Base-by-base conservation (phyloP, 495 filamentous ascomycete species). In the Podospora appendiculata region DNA sequence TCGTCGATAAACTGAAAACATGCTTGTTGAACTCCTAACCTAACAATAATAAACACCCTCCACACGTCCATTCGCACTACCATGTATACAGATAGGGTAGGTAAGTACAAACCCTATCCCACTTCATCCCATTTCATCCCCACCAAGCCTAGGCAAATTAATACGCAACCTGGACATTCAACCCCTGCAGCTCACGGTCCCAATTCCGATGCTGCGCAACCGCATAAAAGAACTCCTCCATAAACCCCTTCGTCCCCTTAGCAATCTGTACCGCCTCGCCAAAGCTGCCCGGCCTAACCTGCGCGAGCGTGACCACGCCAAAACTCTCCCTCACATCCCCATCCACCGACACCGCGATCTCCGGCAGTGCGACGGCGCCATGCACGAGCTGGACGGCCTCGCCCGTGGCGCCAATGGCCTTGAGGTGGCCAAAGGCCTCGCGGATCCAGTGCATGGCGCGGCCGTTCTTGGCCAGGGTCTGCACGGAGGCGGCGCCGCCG, bases 401-500 rank as follows among this genome's bases (percentile, higher is more conserved):
- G 19, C 87, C 82, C 0, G 82, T 79, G 34, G 86, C 84, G 38
- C 85, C 84, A 58, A 96, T 85, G 32, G 87, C 66, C 74, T 94
- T 89, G 48, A 91, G 69, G 54, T 91, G 83, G 3, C 88, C 82
- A 61, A 90, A 94, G 0, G 88, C 83, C 67, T 94, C 88, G 51
- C 88, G 79, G 18, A 95, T 72, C 87, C 86, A 95, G 71, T 91
- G 86, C 48, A 89, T 70, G 2, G 86, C 88, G 17, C 89, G 80
- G 6, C 90, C 90, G 50, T 81, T 88, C 70, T 83, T 82, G 36
- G 77, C 66, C 6, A 95, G 75, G 1, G 75, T 75, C 44, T 68
- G 60, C 16, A 76, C 54, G 11, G 86, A 76, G 50, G 89, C 74
- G 0, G 76, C 73, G 0, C 89, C 89, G 14, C 88, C 87, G 14